phyloP scores from a whole-genome alignment of 805 yeast species.

The Wickerhamomyces strasburgensis region DNA sequence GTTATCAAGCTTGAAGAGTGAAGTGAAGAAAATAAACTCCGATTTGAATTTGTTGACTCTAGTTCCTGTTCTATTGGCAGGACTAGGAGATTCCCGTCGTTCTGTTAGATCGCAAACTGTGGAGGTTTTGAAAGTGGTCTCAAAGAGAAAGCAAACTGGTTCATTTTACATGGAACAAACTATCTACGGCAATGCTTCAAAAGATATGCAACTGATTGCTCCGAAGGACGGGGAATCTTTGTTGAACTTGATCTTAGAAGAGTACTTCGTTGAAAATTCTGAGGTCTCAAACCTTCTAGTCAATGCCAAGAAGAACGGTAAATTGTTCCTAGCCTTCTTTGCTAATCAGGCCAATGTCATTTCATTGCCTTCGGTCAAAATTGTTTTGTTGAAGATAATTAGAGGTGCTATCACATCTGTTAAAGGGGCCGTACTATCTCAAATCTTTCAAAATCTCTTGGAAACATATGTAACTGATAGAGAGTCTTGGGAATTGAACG shows the following conservation, averaged over 20 bases:
- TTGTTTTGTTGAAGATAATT: constrained; percentile 42
- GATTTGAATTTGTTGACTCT: constrained; percentile 45
- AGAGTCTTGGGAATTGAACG: constrained; percentile 36
- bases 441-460: constrained; percentile 42
- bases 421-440: constrained; percentile 43
- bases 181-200: constrained; percentile 51
- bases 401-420: constrained; percentile 30
- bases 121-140: constrained; percentile 33
- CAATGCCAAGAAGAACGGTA: constrained; percentile 51
- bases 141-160: constrained; percentile 30
- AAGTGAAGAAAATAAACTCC: constrained; percentile 30
- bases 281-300: constrained; percentile 39
- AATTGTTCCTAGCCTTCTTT: constrained; percentile 56
- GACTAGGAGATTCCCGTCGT: constrained; percentile 46
- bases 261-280: constrained; percentile 44
- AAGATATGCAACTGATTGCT: constrained; percentile 49
- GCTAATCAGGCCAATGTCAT: constrained; percentile 59
- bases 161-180: constrained; percentile 45
- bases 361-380: constrained; percentile 52
- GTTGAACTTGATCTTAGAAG: constrained; percentile 36
- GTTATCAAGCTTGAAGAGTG: constrained; percentile 35
- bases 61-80: constrained; percentile 53
- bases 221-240: constrained; percentile 59
- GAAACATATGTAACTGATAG: constrained; percentile 44
- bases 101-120: constrained; percentile 44